Evolutionary conservation across 2,329 filamentous ascomycete genomes (phyloP).

Genomic region (Penicillium hesseltinei): DNA sequence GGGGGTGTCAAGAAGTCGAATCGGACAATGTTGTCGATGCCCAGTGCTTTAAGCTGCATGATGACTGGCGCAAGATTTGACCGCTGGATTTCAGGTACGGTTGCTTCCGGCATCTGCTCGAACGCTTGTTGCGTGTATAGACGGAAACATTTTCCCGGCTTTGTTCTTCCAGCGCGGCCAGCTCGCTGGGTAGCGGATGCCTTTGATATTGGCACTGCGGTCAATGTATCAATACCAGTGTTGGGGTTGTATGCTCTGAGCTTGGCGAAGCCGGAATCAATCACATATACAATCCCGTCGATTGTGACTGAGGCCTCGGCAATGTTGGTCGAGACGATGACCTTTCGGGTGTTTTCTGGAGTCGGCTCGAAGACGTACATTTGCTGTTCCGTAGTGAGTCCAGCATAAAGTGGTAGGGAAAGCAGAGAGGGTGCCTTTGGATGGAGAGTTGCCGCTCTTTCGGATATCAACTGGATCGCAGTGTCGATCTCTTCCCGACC

Average conservation of each 20-base stretch:
- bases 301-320: slow-evolving; percentile 96
- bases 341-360: slow-evolving; percentile 78
- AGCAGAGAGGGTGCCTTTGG: slow-evolving; percentile 60
- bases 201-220: slow-evolving; percentile 77
- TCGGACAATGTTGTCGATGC: slow-evolving; percentile 88
- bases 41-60: slow-evolving; percentile 88
- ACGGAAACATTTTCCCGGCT: slow-evolving; percentile 88
- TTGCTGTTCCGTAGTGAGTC: slow-evolving; percentile 84
- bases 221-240: slow-evolving; percentile 85
- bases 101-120: slow-evolving; percentile 64
- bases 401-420: slow-evolving; percentile 81
- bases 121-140: slow-evolving; percentile 80
- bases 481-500: slow-evolving; percentile 90
- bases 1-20: slow-evolving; percentile 88
- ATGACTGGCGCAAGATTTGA: slow-evolving; percentile 86
- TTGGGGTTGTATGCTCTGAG: slow-evolving; percentile 78
- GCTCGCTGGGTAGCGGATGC: slow-evolving; percentile 90
- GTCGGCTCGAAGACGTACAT: slow-evolving; percentile 91
- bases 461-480: slow-evolving; percentile 73
- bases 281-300: slow-evolving; percentile 83
- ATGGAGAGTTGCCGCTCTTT: slow-evolving; percentile 64
- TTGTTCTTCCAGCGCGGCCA: slow-evolving; percentile 84
- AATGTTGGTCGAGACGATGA: slow-evolving; percentile 93
- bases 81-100: slow-evolving; percentile 85
- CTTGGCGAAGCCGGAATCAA: slow-evolving; percentile 91